Percentiles rank a stretch among this genome's conserved stretches.
These are phyloP conservation scores for Salix purpurea DNA, from an alignment of 345 rosid species.

Conservation along the genomic window DNA sequence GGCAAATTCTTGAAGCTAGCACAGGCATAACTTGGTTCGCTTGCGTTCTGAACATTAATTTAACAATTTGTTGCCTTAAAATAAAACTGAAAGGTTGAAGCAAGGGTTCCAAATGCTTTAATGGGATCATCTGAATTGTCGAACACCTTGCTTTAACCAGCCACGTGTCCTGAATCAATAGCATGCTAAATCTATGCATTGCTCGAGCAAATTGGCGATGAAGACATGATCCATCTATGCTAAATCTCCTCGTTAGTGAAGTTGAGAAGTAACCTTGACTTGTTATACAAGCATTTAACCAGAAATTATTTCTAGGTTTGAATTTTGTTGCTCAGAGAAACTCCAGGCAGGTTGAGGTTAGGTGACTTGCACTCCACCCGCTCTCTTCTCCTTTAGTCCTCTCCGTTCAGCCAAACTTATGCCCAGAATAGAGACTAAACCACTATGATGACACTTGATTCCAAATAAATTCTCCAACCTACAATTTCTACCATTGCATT, in stretches of 20 bases:
- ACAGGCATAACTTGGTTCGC: too few species aligned
- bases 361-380: slow-evolving; percentile 68
- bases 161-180: not conserved
- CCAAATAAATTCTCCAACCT: slow-evolving; percentile 25
- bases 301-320: slow-evolving; percentile 31
- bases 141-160: not conserved
- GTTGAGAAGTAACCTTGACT: slow-evolving; percentile 2
- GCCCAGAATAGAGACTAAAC: slow-evolving; percentile 4
- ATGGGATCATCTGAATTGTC: not conserved
- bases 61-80: too few species aligned
- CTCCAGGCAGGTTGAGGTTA: slow-evolving; percentile 25
- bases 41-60: too few species aligned
- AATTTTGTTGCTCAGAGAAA: slow-evolving; percentile 9
- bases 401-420: slow-evolving; percentile 16
- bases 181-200: too few species aligned
- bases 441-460: slow-evolving; percentile 3
- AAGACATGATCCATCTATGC: not conserved
- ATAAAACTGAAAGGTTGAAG: too few species aligned
- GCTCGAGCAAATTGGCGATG: too few species aligned
- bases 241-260: not conserved
- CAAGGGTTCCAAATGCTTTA: not conserved
- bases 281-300: not conserved
- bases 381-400: slow-evolving; percentile 29
- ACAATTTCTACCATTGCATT: not conserved
- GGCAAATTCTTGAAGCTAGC: too few species aligned